Conservation (phyloP, 2,329 filamentous ascomycete species). For the Fusarium concolor region DNA sequence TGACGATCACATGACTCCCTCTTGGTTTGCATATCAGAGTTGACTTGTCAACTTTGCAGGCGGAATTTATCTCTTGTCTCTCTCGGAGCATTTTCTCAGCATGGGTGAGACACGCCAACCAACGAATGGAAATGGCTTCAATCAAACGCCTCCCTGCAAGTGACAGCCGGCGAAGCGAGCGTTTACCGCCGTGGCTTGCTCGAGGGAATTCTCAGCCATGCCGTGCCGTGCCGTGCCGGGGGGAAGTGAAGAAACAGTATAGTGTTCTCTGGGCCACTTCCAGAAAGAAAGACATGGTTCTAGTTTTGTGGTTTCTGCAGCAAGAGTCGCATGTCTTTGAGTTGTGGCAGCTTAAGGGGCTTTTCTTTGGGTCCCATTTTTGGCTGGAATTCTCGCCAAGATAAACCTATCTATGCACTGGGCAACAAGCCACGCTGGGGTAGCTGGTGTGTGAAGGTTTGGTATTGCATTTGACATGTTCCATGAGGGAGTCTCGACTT, state of each 20-base stretch:
- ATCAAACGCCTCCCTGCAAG: slow-evolving; percentile 3
- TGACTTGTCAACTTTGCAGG: background rate
- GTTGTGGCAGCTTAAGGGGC: slow-evolving; percentile 15
- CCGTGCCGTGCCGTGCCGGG: slow-evolving; percentile 21
- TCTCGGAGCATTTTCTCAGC: slow-evolving; percentile 18
- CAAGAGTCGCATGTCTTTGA: slow-evolving; percentile 17
- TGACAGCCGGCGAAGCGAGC: background rate
- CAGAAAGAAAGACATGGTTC: slow-evolving; percentile 27
- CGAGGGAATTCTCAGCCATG: slow-evolving; percentile 22
- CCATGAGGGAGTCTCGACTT: background rate
- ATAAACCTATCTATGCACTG: background rate
- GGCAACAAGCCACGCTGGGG: background rate
- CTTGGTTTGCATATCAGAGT: slow-evolving; percentile 1
- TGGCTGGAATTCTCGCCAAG: slow-evolving; percentile 11
- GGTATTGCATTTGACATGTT: background rate
- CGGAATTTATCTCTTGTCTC: background rate
- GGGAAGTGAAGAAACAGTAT: background rate
- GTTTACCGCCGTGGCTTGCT: slow-evolving; percentile 2
- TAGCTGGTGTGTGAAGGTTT: background rate
- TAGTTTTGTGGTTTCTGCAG: slow-evolving; percentile 2
- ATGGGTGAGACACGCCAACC: slow-evolving; percentile 3
- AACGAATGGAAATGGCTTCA: background rate
- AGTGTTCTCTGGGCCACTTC: background rate
- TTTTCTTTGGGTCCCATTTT: background rate
- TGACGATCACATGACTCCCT: slow-evolving; percentile 1